These are phyloP conservation scores for Phytophthora tentaculata DNA, from an alignment of 352 stramenopile species.

Conservation along the genomic window DNA sequence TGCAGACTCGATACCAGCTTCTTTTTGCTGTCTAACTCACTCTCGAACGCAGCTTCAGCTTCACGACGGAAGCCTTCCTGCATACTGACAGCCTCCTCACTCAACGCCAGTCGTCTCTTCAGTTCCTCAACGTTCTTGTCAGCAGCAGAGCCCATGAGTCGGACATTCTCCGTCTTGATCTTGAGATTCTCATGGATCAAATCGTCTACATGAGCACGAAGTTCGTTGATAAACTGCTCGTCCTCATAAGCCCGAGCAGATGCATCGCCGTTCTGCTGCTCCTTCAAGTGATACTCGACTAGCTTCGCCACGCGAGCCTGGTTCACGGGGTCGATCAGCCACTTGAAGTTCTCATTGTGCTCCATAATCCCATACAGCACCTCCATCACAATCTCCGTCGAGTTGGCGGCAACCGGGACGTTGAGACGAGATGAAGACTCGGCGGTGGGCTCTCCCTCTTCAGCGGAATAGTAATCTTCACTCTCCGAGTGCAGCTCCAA, in stretches of 20 bases:
- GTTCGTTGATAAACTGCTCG: conserved; percentile 43
- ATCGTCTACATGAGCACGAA: conserved; percentile 63
- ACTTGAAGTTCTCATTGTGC: conserved; percentile 64
- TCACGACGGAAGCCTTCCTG: conserved; percentile 61
- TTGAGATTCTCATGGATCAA: conserved; percentile 66
- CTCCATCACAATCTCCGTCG: conserved; percentile 64
- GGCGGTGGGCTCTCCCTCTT: conserved; percentile 31
- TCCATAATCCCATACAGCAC: conserved; percentile 69
- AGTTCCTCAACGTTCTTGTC: conserved; percentile 43
- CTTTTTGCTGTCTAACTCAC: conserved; percentile 42
- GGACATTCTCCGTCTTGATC: conserved; percentile 68
- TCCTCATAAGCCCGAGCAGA: conserved; percentile 35
- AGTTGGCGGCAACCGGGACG: conserved; percentile 20
- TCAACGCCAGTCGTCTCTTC: conserved; percentile 42
- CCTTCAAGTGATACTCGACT: conserved; percentile 53
- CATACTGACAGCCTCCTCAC: conserved; percentile 42
- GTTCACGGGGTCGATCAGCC: conserved; percentile 55
- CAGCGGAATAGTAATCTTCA: conserved; percentile 38
- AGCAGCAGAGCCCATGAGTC: conserved; percentile 30
- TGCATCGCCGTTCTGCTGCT: conserved; percentile 30
- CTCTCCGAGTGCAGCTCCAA: conserved; percentile 28
- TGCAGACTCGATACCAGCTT: conserved; percentile 41
- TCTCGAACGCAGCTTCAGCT: conserved; percentile 55
- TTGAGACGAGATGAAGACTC: conserved; percentile 22
- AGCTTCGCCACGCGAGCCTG: conserved; percentile 58